Evolutionary conservation across 805 yeast species (phyloP).

Genomic region (Yarrowia sp.): DNA sequence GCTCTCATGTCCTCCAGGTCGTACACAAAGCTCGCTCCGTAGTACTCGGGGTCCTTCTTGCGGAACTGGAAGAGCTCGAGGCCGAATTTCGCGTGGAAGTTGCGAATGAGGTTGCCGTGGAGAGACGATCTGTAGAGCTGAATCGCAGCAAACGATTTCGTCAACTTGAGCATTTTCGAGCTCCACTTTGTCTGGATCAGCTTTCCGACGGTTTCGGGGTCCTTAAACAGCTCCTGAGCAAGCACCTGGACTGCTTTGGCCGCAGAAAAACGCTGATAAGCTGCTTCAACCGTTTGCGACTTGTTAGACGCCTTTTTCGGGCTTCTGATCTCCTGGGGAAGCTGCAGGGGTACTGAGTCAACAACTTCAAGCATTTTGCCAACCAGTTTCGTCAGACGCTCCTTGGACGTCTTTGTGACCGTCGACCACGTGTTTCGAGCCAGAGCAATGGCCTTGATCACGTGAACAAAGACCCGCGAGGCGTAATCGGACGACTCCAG

Average conservation of each 20-base stretch:
- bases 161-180: conserved; percentile 30
- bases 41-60: conserved; percentile 46
- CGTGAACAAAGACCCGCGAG: conserved; percentile 45
- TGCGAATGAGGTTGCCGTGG: conserved; percentile 46
- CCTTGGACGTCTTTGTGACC: conserved; percentile 46
- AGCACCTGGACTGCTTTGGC: conserved; percentile 73
- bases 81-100: conserved; percentile 50
- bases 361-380: conserved; percentile 16
- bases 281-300: conserved; percentile 28
- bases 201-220: conserved; percentile 48
- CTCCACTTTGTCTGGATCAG: conserved; percentile 29
- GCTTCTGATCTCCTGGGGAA: background rate
- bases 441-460: conserved; percentile 68
- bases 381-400: conserved; percentile 27
- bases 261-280: conserved; percentile 40
- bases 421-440: conserved; percentile 80
- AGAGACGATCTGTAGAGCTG: conserved; percentile 48
- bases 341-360: conserved; percentile 4
- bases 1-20: conserved; percentile 62
- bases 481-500: conserved; percentile 28
- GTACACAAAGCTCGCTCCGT: conserved; percentile 55
- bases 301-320: conserved; percentile 25
- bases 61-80: conserved; percentile 50
- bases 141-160: conserved; percentile 44
- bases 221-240: conserved; percentile 62